Conservation (phyloP, 768 basidiomycete species). For the Kwoniella bestiolae region DNA sequence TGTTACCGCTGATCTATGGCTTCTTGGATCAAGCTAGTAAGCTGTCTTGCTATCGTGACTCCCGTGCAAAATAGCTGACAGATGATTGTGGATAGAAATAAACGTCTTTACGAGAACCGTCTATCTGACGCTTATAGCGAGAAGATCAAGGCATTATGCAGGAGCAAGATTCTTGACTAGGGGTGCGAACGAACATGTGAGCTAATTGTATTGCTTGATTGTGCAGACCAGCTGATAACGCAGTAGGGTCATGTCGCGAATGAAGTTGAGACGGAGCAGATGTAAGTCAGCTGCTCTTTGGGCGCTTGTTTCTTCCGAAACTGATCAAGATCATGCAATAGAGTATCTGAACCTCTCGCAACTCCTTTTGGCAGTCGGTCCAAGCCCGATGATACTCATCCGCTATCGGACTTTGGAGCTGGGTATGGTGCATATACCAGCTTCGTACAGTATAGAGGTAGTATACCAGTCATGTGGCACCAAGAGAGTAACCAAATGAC, state of each 20-base stretch:
- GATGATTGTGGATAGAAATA: constrained; percentile 65
- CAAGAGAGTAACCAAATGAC: constrained; percentile 88
- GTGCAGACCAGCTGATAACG: constrained; percentile 3
- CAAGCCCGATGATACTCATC: constrained; percentile 5
- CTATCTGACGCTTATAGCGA: constrained; percentile 92
- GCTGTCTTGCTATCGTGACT: no score
- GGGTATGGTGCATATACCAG: constrained; percentile 81
- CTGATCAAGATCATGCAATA: constrained; percentile 9
- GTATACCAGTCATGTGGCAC: constrained; percentile 95
- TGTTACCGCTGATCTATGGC: constrained; percentile 88
- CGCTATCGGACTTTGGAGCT: constrained; percentile 20
- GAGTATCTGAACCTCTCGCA: constrained; percentile 55
- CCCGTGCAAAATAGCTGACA: constrained; percentile 5
- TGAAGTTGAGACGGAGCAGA: constrained; percentile 98
- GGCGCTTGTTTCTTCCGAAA: background rate
- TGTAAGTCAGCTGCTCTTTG: constrained; percentile 56
- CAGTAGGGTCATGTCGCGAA: constrained; percentile 93
- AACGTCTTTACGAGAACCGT: constrained; percentile 86
- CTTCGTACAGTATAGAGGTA: constrained; percentile 94
- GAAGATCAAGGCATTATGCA: constrained; percentile 91
- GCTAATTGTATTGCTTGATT: background rate
- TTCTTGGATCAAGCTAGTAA: constrained; percentile 97
- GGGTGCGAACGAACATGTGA: constrained; percentile 89
- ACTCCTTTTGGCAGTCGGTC: constrained; percentile 44
- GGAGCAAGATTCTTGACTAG: constrained; percentile 92